Evolutionary conservation across 2,329 filamentous ascomycete species (phyloP), one percentile per base, ranked within the genome.

Genomic region (Fusarium denticulatum): DNA sequence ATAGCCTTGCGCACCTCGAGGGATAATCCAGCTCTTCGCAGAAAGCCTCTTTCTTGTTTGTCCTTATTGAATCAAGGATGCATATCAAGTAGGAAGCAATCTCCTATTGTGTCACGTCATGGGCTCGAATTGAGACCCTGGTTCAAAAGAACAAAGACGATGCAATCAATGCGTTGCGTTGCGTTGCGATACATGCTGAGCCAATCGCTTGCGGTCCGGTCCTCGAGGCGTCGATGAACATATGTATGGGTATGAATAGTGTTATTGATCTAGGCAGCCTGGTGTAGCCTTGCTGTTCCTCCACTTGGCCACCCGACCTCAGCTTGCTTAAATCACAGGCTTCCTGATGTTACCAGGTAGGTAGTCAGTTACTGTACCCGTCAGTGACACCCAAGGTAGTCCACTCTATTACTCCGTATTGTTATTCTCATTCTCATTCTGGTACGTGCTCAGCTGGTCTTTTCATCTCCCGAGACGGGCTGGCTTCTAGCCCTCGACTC

Each of bases 381-480:
- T 71, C 57, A 64, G 53, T 37, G 47, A 28, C 59, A 34, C 24
- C 43, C 50, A 55, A 55, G 34, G 50, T 46, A 53, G 42, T n/a
- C 57, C 45, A 39, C 34, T 36, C 22, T 70, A 42, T 49, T 66
- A 32, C 32, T 34, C 32, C 8, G 3, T 18, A 63, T 66, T 24
- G 22, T 34, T n/a, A 34, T 50, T 49, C 28, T 49, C 26, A 45
- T 45, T 28, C 26, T 28, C n/a, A 52, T 42, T 50, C 34, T 73
- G 70, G 64, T 72, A 60, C 52, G 71, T 74, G 72, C 70, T 60
- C 57, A 60, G 46, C 53, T 60, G 50, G 67, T 71, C 67, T 67
- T 71, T 52, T 73, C 63, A 67, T 50, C 58, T 73, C 67, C 49
- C 67, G 61, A 57, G 58, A n/a, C 47, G 49, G 53, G 43, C 53